These are phyloP conservation scores for Bipolaris victoriae DNA, from an alignment of 2,329 filamentous ascomycete species.

Conservation along the genomic window DNA sequence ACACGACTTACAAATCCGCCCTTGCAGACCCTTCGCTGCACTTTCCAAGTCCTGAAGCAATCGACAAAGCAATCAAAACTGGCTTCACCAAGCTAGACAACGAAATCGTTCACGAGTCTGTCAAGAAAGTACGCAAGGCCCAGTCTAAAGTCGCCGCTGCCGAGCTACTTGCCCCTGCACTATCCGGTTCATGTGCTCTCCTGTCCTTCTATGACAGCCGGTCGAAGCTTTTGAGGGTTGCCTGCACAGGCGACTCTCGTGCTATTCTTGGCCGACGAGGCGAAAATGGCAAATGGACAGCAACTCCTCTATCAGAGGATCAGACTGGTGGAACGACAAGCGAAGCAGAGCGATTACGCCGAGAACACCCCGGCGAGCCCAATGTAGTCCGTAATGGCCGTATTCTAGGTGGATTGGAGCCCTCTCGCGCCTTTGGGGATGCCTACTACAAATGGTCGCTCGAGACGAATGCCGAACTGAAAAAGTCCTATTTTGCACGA, in stretches of 20 bases:
- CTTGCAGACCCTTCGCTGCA: constrained; percentile 61
- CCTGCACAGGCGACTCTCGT: constrained; percentile 94
- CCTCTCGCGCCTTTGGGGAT: constrained; percentile 92
- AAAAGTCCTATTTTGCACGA: constrained; percentile 85
- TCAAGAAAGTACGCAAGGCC: constrained; percentile 86
- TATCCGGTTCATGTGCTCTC: constrained; percentile 96
- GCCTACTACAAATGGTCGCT: constrained; percentile 95
- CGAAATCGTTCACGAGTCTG: constrained; percentile 92
- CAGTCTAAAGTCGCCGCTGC: constrained; percentile 91
- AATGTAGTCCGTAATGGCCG: constrained; percentile 87
- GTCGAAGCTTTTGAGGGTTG: constrained; percentile 86
- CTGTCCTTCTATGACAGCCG: constrained; percentile 94
- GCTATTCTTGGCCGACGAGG: constrained; percentile 86
- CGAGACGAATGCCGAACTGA: constrained; percentile 82
- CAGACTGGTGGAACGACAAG: constrained; percentile 90
- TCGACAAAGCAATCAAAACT: constrained; percentile 89
- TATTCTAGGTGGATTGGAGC: constrained; percentile 89
- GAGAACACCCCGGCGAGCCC: constrained; percentile 86
- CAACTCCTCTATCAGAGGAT: constrained; percentile 86
- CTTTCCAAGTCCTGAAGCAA: constrained; percentile 76
- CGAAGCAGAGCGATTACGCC: constrained; percentile 81
- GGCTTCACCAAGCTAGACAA: constrained; percentile 89
- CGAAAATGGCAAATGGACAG: constrained; percentile 85
- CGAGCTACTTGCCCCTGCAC: constrained; percentile 86
- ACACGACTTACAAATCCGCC: constrained; percentile 84